Conservation (phyloP, 164 flowering plant species). For the Piper longum region DNA sequence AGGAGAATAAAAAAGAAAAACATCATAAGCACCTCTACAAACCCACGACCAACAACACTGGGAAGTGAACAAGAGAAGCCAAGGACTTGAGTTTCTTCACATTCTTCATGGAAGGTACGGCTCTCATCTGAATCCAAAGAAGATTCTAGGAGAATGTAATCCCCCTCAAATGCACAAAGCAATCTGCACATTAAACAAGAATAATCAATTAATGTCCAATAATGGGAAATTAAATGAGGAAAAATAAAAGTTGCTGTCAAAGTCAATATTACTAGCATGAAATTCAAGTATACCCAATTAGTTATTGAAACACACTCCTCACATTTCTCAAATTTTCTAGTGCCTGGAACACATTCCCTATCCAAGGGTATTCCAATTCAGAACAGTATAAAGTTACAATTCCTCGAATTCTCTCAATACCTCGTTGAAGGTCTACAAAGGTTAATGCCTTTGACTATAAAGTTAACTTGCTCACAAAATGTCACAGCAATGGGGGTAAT, state of each 20-base stretch:
- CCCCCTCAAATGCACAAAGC: slow-evolving; percentile 62
- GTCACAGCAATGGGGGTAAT: slow-evolving; percentile 63
- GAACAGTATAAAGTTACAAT: too few species aligned
- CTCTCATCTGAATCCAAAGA: slow-evolving; percentile 24
- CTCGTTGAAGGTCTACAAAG: slow-evolving; percentile 32
- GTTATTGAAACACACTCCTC: too few species aligned
- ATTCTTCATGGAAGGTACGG: slow-evolving; percentile 18
- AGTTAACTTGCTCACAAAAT: slow-evolving; percentile 26
- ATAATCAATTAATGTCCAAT: neutral
- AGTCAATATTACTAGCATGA: neutral
- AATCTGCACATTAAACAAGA: slow-evolving; percentile 30
- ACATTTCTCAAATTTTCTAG: too few species aligned
- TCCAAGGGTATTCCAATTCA: too few species aligned
- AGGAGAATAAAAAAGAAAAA: neutral
- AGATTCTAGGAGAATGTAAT: slow-evolving; percentile 42
- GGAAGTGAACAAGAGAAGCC: slow-evolving; percentile 52
- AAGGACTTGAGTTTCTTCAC: slow-evolving; percentile 35
- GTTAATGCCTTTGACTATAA: slow-evolving; percentile 51
- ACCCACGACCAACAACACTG: slow-evolving; percentile 57
- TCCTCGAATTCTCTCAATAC: slow-evolving; percentile 13
- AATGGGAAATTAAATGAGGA: neutral
- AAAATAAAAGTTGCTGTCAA: neutral
- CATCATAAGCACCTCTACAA: slow-evolving; percentile 51
- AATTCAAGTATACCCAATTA: neutral
- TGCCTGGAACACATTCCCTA: too few species aligned